Evolutionary conservation across 2,329 filamentous ascomycete species (phyloP), one percentile per base, ranked within the genome.

Genomic region (Pseudopyricularia cyperi): DNA sequence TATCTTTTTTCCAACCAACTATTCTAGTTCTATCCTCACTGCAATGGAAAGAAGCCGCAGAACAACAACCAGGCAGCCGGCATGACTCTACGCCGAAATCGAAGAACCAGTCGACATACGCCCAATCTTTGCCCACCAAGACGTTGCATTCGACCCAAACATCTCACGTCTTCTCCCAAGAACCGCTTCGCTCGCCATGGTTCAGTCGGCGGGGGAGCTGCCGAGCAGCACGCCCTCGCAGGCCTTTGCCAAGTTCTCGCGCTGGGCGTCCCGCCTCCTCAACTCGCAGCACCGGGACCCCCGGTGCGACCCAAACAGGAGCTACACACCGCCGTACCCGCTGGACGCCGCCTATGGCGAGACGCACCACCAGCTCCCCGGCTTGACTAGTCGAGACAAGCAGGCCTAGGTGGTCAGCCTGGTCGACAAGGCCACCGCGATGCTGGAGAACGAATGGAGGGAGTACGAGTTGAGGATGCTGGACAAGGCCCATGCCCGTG

Each of bases 21-120:
- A 30, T 30, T n/a, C n/a, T n/a, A n/a, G n/a, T n/a, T n/a, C n/a
- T n/a, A n/a, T n/a, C n/a, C n/a, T n/a, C n/a, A n/a, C n/a, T 19
- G 39, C 39, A 15, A 44, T 26, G 39, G 12, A 24, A 8, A 44
- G 32, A 35, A 26, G 47, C 26, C 47, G 12, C 24, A 33, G 47
- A 15, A 35, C 32, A 37, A 37, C 32, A 15, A 26, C 47, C 47
- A 37, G 47, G 30, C 32, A 48, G 32, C 50, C 52, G 51, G 8
- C 59, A 8, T 56, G 57, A 7, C 57, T 57, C 1, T 65, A 66
- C 44, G 52, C 52, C 12, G 60, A 65, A 17, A 55, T 60, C 26
- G 46, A 57, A 11, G 55, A 52, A 3, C 19, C 32, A 14, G 51
- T 52, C 42, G 37, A 48, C 14, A 24, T 46, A n/a, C 51, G 57